phyloP scores from a whole-genome alignment of 768 basidiomycete genomes.

The Leccinum incarnatum region DNA sequence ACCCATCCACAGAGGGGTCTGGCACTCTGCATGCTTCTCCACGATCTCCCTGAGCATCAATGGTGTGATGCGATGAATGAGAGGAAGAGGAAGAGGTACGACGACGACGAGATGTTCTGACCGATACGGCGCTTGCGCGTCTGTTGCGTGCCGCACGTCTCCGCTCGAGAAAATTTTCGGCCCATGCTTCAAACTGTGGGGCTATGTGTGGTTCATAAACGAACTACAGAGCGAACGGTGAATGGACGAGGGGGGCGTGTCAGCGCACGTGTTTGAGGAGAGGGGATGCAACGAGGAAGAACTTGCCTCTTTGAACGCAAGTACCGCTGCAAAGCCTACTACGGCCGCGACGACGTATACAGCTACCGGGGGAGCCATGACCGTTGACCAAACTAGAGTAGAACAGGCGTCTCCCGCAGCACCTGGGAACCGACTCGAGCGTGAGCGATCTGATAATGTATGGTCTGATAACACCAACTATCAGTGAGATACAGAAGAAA shows the following conservation, averaged over 20 bases:
- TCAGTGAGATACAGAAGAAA: not conserved
- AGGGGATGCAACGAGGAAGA: not conserved
- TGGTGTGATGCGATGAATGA: slow-evolving; percentile 4
- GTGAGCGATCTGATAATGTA: not conserved
- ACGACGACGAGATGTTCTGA: slow-evolving; percentile 17
- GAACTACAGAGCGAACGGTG: slow-evolving; percentile 41
- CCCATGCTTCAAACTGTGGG: slow-evolving; percentile 51
- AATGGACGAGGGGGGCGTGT: slow-evolving; percentile 12
- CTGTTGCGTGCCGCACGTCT: slow-evolving; percentile 31
- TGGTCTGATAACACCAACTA: not conserved
- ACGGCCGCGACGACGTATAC: slow-evolving; percentile 53
- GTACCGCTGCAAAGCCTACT: slow-evolving; percentile 46
- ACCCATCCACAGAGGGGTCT: slow-evolving; percentile 20
- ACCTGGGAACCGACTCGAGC: not conserved
- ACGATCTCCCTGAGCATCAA: slow-evolving; percentile 2
- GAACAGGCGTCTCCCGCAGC: slow-evolving; percentile 15
- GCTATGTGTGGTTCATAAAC: slow-evolving; percentile 71
- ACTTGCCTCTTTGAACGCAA: slow-evolving; percentile 60
- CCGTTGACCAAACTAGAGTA: slow-evolving; percentile 2
- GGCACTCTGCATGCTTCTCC: slow-evolving; percentile 2
- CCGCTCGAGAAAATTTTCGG: slow-evolving; percentile 32
- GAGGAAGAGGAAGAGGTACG: slow-evolving; percentile 13
- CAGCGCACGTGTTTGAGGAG: slow-evolving; percentile 19
- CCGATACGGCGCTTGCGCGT: slow-evolving; percentile 26
- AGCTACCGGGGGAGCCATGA: slow-evolving; percentile 34